Evolutionary conservation across 805 yeast genomes (phyloP).

Genomic region (Sungouiella blattae): DNA sequence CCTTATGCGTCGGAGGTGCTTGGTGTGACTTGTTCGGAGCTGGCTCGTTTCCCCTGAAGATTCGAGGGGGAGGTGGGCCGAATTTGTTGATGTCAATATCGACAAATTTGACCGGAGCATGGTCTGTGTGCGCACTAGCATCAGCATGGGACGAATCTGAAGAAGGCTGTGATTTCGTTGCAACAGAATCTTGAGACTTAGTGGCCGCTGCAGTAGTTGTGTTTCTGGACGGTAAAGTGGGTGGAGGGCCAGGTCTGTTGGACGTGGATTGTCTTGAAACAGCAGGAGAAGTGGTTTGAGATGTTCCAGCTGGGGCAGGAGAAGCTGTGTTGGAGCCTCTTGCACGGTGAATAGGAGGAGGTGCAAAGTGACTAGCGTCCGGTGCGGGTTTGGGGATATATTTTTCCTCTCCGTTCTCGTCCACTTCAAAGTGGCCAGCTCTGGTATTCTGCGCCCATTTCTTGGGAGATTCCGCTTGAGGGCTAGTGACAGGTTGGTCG

Average conservation of each 20-base stretch:
- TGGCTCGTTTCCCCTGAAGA: conserved; percentile 1
- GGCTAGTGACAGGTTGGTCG: background rate
- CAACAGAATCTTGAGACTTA: background rate
- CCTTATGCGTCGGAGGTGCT: background rate
- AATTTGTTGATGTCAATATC: conserved; percentile 34
- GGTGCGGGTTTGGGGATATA: conserved; percentile 22
- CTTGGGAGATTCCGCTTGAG: background rate
- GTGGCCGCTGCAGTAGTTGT: background rate
- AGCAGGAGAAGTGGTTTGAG: no score
- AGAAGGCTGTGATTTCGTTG: conserved; percentile 1
- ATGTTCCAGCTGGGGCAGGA: conserved; percentile 1
- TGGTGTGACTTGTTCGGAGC: background rate
- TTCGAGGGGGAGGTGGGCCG: conserved; percentile 48
- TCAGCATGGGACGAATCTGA: conserved; percentile 1
- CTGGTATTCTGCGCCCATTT: background rate
- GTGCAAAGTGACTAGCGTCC: conserved; percentile 36
- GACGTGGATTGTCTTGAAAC: no score
- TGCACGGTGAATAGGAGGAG: conserved; percentile 37
- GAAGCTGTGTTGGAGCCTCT: background rate
- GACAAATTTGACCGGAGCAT: conserved; percentile 14
- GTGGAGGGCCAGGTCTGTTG: background rate
- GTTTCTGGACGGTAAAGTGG: conserved; percentile 1
- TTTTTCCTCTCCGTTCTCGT: background rate
- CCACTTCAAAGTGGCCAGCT: conserved; percentile 1
- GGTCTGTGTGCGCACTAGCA: background rate